Evolutionary conservation across 78 protist genomes (phyloP).

Genomic region (Emiliania huxleyi): DNA sequence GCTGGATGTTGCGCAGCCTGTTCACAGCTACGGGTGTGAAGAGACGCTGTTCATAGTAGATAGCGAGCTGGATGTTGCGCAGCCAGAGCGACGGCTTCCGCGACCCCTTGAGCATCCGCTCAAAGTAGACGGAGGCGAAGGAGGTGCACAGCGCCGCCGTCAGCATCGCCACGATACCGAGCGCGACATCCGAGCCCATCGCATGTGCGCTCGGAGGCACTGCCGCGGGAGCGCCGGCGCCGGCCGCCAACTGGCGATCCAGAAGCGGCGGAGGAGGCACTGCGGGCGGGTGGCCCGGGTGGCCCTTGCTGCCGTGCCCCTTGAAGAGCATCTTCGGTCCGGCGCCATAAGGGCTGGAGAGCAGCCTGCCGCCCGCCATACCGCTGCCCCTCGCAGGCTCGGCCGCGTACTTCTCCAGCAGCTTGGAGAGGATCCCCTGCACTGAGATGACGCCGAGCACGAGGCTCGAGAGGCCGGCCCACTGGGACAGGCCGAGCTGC

Average conservation of each 20-base stretch:
- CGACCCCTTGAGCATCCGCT: background rate
- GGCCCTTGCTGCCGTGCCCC: background rate
- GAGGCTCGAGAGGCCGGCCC: background rate
- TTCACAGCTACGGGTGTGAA: no score
- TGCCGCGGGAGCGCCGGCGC: background rate
- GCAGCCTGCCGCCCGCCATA: no score
- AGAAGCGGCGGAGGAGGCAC: background rate
- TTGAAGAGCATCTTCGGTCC: background rate
- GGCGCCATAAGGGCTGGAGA: background rate
- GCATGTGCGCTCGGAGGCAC: background rate
- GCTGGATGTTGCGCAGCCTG: conserved; percentile 9
- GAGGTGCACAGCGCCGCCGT: background rate
- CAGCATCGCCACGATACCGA: background rate
- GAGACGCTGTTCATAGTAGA: no score
- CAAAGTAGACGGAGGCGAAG: conserved; percentile 16
- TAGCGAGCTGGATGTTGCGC: conserved; percentile 18
- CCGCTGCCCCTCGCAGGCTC: no score
- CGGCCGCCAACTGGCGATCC: background rate
- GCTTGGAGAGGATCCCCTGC: background rate
- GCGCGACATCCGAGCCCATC: background rate
- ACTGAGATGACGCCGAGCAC: background rate
- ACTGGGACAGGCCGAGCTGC: background rate
- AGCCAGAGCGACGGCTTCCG: background rate
- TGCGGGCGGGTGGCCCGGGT: background rate
- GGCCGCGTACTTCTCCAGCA: background rate